Percentiles rank a stretch among this genome's conserved stretches.
Evolutionary conservation across 176 grass and related monocot species (phyloP).

Genomic region (Metroxylon sagu): DNA sequence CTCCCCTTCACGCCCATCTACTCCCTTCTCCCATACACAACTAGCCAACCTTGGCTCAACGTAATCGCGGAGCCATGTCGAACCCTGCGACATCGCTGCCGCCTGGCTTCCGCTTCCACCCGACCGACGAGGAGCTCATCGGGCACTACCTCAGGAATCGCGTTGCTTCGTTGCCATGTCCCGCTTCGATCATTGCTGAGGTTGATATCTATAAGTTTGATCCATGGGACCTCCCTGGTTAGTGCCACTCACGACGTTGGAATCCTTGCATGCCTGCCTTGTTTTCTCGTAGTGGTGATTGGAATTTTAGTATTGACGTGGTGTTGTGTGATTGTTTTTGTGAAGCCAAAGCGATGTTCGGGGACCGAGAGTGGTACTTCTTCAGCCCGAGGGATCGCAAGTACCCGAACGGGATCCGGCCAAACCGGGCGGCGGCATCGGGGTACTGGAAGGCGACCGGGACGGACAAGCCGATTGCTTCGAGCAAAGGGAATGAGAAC

Average conservation of each 20-base stretch:
- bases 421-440: constrained; percentile 12
- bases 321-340: not conserved
- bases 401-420: constrained; percentile 18
- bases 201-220: constrained; percentile 23
- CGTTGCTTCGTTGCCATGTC: not conserved
- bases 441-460: constrained; percentile 26
- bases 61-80: not conserved
- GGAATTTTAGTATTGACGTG: too few relatives aligned
- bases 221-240: constrained; percentile 24
- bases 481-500: not conserved
- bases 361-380: constrained; percentile 25
- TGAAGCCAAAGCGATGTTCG: constrained; percentile 7
- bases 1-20: too few relatives aligned
- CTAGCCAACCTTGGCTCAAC: too few relatives aligned
- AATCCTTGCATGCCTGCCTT: too few relatives aligned
- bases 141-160: constrained; percentile 14
- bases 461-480: constrained; percentile 9
- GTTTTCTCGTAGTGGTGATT: not conserved
- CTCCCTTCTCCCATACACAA: too few relatives aligned
- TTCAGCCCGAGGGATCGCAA: constrained; percentile 19
- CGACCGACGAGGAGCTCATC: constrained; percentile 25
- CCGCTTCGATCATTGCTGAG: constrained; percentile 16
- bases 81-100: constrained; percentile 3
- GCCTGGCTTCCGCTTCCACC: constrained; percentile 17
- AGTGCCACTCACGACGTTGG: too few relatives aligned